A percentile compares a stretch with the other conserved stretches of the same genome.
These are phyloP conservation scores for Lichtheimia ramosa DNA, from an alignment of 371 early-diverging fungal species.

Conservation along the genomic window DNA sequence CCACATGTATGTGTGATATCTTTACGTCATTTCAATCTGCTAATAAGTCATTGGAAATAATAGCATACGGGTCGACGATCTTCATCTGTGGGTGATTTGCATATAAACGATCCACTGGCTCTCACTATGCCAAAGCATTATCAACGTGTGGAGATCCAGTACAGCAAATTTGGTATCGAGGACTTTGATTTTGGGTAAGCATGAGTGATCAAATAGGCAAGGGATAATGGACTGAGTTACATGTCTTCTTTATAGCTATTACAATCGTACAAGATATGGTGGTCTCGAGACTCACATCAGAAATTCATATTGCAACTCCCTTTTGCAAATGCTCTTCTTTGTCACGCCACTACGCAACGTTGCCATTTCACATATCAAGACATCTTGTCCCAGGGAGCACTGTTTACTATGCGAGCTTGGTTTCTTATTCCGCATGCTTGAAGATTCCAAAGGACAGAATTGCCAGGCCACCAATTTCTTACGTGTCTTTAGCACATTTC, in stretches of 20 bases:
- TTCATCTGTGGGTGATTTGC: conserved; percentile 38
- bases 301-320: conserved; percentile 87
- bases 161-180: conserved; percentile 91
- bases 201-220: not conserved
- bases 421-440: conserved; percentile 89
- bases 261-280: conserved; percentile 82
- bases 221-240: not conserved
- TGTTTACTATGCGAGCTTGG: conserved; percentile 93
- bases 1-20: conserved; percentile 11
- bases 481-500: conserved; percentile 76
- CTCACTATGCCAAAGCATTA: conserved; percentile 67
- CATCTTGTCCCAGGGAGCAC: conserved; percentile 67
- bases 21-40: not conserved
- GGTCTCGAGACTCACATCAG: conserved; percentile 91
- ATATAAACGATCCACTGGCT: conserved; percentile 31
- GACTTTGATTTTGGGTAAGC: conserved; percentile 93
- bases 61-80: conserved; percentile 15
- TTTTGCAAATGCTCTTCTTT: conserved; percentile 85
- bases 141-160: conserved; percentile 80
- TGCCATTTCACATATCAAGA: conserved; percentile 73
- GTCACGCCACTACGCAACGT: conserved; percentile 64
- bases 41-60: not conserved
- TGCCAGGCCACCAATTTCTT: conserved; percentile 95
- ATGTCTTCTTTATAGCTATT: conserved; percentile 52
- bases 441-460: conserved; percentile 85